Conservation (phyloP, 2,329 filamentous ascomycete genomes). For the Zarea fungicola region DNA sequence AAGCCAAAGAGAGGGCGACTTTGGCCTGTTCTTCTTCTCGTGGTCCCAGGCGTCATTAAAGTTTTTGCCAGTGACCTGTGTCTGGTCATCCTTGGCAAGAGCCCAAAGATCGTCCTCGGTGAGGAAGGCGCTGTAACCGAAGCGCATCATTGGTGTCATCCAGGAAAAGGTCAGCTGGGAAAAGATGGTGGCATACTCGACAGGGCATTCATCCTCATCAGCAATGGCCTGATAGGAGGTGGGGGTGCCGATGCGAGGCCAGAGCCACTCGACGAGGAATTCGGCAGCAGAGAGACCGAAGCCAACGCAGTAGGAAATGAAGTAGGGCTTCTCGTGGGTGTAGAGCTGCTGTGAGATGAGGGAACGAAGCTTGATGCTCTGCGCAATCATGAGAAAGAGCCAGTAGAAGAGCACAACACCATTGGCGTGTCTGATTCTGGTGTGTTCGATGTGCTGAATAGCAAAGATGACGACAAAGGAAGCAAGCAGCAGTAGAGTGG, state of each 20-base stretch:
- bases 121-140: conserved; percentile 84
- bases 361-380: conserved; percentile 79
- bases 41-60: conserved; percentile 73
- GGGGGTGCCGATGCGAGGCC: conserved; percentile 62
- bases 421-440: conserved; percentile 76
- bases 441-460: conserved; percentile 83
- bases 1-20: conserved; percentile 66
- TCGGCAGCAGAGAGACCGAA: conserved; percentile 64
- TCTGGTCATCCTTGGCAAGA: conserved; percentile 73
- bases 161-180: conserved; percentile 91
- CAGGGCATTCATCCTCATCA: conserved; percentile 61
- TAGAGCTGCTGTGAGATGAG: conserved; percentile 74
- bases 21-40: conserved; percentile 64
- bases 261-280: conserved; percentile 78
- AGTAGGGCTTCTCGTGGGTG: conserved; percentile 62
- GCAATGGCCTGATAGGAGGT: conserved; percentile 54
- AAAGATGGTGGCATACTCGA: conserved; percentile 91
- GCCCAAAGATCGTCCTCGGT: conserved; percentile 97
- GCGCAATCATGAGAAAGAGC: conserved; percentile 75
- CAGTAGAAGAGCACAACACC: conserved; percentile 89
- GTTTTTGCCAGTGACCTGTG: conserved; percentile 61
- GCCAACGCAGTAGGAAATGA: conserved; percentile 68
- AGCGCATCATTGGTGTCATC: conserved; percentile 98
- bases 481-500: conserved; percentile 63
- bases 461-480: conserved; percentile 71